A percentile compares a stretch with the other conserved stretches of the same genome.
phyloP scores from a whole-genome alignment of 768 basidiomycete genomes.

The Psilocybe subaeruginosa region DNA sequence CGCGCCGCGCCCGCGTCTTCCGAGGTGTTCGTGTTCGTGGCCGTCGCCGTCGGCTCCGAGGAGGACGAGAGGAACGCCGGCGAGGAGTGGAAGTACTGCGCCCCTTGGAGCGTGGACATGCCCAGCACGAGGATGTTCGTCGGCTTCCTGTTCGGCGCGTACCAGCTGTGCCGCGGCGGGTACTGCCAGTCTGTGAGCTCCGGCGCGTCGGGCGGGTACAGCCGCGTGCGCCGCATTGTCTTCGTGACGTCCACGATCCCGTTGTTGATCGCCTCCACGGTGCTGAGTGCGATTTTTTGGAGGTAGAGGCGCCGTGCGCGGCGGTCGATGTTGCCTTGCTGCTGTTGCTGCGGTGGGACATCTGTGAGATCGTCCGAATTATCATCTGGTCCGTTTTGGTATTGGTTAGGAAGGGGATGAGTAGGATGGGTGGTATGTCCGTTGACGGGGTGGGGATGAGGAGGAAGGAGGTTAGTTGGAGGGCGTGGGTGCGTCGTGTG shows the following conservation, averaged over 20 bases:
- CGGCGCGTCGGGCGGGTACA: constrained; percentile 55
- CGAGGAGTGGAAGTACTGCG: constrained; percentile 36
- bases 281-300: constrained; percentile 17
- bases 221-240: constrained; percentile 48
- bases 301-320: constrained; percentile 14
- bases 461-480: neutral
- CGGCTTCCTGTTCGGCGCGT: neutral
- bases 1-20: neutral
- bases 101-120: constrained; percentile 63
- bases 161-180: constrained; percentile 6
- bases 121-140: constrained; percentile 50
- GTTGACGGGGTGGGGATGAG: neutral
- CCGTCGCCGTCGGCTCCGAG: constrained; percentile 15
- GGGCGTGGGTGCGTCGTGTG: neutral
- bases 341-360: neutral
- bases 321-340: neutral
- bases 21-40: neutral
- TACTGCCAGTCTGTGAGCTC: constrained; percentile 36
- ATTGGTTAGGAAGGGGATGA: neutral
- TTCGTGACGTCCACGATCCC: constrained; percentile 20
- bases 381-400: neutral
- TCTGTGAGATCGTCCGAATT: neutral
- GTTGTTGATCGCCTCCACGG: constrained; percentile 23
- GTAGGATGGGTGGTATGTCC: neutral
- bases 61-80: constrained; percentile 6